These are phyloP conservation scores for Macrolepiota dolichaula DNA, from an alignment of 768 basidiomycete genomes.

Conservation along the genomic window DNA sequence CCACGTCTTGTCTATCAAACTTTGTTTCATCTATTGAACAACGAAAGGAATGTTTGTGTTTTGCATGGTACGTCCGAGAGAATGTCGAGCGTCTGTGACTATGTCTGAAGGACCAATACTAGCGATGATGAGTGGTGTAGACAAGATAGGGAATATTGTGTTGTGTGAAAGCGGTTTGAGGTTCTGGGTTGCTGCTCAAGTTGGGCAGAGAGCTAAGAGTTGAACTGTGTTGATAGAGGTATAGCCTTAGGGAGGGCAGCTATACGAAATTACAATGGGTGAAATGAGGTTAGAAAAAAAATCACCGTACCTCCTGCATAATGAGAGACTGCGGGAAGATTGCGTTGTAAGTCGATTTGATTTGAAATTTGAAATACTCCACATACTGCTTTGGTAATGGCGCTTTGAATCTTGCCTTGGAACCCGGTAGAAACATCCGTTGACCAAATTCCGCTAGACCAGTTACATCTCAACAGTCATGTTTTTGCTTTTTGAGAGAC, in stretches of 20 bases:
- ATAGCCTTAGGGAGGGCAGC: constrained; percentile 70
- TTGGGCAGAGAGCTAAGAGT: constrained; percentile 59
- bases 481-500: constrained; percentile 51
- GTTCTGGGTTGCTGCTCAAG: constrained; percentile 57
- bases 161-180: constrained; percentile 47
- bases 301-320: constrained; percentile 50
- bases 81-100: constrained; percentile 18
- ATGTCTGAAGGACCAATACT: constrained; percentile 21
- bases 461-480: constrained; percentile 62
- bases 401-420: constrained; percentile 66
- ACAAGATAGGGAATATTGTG: constrained; percentile 51
- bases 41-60: no score
- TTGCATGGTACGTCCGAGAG: constrained; percentile 30
- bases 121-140: constrained; percentile 55
- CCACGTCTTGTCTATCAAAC: no score
- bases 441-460: constrained; percentile 68
- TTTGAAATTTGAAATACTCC: neutral
- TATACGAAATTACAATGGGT: constrained; percentile 18
- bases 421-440: constrained; percentile 44
- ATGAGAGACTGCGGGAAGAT: constrained; percentile 39
- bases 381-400: constrained; percentile 69
- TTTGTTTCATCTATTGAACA: no score
- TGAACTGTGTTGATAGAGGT: constrained; percentile 55
- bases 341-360: constrained; percentile 1
- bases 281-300: neutral